phyloP scores from a whole-genome alignment of 352 stramenopile genomes.

The Phytophthora europaea region DNA sequence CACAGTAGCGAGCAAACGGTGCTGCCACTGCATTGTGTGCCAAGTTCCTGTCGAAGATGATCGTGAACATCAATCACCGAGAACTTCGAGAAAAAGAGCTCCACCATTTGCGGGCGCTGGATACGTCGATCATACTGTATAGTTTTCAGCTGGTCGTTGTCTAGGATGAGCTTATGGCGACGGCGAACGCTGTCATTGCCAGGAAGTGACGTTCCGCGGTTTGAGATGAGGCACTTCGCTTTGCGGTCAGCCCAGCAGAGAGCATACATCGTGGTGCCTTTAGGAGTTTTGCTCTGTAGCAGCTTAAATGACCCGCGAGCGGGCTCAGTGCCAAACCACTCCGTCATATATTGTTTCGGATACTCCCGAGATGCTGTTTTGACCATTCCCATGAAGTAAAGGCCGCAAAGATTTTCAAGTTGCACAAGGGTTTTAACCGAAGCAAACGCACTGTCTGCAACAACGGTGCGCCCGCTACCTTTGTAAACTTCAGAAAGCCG shows the following conservation, averaged over 20 bases:
- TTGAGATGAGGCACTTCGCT: conserved; percentile 9
- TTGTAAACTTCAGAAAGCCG: conserved; percentile 5
- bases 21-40: neutral
- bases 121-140: conserved; percentile 7
- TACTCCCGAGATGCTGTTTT: neutral
- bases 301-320: conserved; percentile 4
- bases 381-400: conserved; percentile 7
- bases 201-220: conserved; percentile 3
- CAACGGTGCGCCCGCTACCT: conserved; percentile 4
- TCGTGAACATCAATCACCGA: conserved; percentile 12
- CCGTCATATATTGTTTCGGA: neutral
- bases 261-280: conserved; percentile 3
- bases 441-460: conserved; percentile 12
- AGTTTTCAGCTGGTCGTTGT: neutral
- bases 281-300: neutral
- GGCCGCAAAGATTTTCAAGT: neutral
- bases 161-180: neutral
- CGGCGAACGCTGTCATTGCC: conserved; percentile 1
- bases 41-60: conserved; percentile 9
- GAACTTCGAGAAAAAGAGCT: conserved; percentile 10
- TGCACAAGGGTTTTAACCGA: conserved; percentile 4
- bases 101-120: conserved; percentile 10
- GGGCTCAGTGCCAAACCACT: neutral
- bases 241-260: conserved; percentile 10
- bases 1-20: conserved; percentile 5